A percentile compares a stretch with the other conserved stretches of the same genome.
Evolutionary conservation across 768 basidiomycete genomes (phyloP).

Genomic region (Mycena venus): DNA sequence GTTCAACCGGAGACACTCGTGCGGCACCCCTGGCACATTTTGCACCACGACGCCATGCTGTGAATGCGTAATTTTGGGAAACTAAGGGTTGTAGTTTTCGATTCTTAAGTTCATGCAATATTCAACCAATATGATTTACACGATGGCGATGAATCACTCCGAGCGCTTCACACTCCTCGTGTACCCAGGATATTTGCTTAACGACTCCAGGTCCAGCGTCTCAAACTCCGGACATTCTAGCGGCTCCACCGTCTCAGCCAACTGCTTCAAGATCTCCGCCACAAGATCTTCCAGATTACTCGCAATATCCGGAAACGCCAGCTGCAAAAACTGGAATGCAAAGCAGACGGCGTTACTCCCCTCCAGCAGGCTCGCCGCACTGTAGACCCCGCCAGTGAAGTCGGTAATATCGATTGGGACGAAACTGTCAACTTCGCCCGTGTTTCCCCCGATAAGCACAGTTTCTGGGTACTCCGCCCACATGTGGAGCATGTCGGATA

Average conservation of each 20-base stretch:
- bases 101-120: too few species aligned
- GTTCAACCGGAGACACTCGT: too few species aligned
- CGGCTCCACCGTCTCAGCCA: neutral
- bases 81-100: too few species aligned
- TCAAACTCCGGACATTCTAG: neutral
- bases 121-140: too few species aligned
- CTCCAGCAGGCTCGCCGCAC: neutral
- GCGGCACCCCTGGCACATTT: too few species aligned
- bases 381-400: neutral
- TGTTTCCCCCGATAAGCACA: constrained; percentile 5
- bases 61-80: too few species aligned
- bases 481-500: neutral
- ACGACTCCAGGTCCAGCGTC: neutral
- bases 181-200: constrained; percentile 9
- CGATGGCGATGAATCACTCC: neutral
- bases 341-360: constrained; percentile 2
- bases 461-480: neutral
- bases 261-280: neutral
- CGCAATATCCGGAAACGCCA: neutral
- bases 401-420: neutral
- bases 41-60: too few species aligned
- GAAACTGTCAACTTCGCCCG: neutral
- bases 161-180: neutral
- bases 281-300: neutral
- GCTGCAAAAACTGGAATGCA: neutral